Evolutionary conservation across 768 basidiomycete genomes (phyloP).

Genomic region (Termitomyces sp.): DNA sequence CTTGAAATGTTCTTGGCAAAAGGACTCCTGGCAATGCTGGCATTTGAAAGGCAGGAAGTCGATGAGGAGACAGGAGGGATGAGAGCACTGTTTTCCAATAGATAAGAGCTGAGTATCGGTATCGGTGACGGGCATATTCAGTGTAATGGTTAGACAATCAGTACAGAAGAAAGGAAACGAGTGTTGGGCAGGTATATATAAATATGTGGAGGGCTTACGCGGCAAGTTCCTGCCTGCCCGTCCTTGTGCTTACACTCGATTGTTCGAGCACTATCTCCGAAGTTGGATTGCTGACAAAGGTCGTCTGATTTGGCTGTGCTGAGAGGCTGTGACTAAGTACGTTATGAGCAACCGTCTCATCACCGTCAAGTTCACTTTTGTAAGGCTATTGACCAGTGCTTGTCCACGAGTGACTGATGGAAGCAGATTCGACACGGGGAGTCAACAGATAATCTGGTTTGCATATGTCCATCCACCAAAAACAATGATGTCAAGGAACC

Average conservation of each 20-base stretch:
- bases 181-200: neutral
- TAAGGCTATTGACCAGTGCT: conserved; percentile 14
- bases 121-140: conserved; percentile 20
- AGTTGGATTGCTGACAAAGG: neutral
- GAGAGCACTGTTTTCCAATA: conserved; percentile 69
- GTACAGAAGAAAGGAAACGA: conserved; percentile 7
- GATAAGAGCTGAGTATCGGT: conserved; percentile 54
- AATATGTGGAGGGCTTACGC: conserved; percentile 13
- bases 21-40: conserved; percentile 65
- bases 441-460: conserved; percentile 68
- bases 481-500: neutral
- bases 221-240: conserved; percentile 14
- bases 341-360: conserved; percentile 2
- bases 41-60: conserved; percentile 89
- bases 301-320: neutral
- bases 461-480: conserved; percentile 12
- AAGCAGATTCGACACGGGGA: conserved; percentile 70
- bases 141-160: conserved; percentile 3
- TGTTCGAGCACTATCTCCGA: neutral
- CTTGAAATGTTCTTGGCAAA: conserved; percentile 78
- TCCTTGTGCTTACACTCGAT: conserved; percentile 1
- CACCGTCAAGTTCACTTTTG: conserved; percentile 35
- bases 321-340: too few species aligned
- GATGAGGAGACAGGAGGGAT: conserved; percentile 58
- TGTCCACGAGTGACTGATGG: neutral